These are phyloP conservation scores for Sapria himalayana DNA, from an alignment of 345 rosid genomes.

Conservation along the genomic window DNA sequence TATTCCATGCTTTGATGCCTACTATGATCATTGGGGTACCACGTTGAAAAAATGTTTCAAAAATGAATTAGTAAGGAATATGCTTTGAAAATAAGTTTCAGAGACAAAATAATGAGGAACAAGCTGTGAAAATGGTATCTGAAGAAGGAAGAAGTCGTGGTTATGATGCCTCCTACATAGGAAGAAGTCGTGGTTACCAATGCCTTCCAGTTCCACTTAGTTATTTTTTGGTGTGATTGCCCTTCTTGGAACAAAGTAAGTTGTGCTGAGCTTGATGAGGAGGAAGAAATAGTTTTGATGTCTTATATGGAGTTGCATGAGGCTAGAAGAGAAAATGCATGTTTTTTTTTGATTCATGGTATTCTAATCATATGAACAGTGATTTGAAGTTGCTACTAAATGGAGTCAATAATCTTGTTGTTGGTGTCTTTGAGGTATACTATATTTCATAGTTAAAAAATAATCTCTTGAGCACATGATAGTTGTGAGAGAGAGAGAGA, in stretches of 20 bases:
- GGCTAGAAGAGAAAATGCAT: neutral
- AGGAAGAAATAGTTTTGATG: constrained; percentile 8
- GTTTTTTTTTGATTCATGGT: constrained; percentile 4
- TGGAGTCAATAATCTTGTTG: neutral
- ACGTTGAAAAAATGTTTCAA: no score
- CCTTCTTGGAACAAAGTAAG: constrained; percentile 2
- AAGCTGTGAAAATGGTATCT: neutral
- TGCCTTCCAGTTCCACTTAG: constrained; percentile 5
- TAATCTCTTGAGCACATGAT: constrained; percentile 4
- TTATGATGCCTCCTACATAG: neutral
- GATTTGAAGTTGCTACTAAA: constrained; percentile 1
- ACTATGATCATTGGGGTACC: no score
- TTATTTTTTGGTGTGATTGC: constrained; percentile 6
- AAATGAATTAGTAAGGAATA: no score
- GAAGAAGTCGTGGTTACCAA: neutral
- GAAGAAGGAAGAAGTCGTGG: constrained; percentile 4
- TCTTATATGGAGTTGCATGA: neutral
- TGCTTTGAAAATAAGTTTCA: no score
- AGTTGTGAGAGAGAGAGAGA: constrained; percentile 2
- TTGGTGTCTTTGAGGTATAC: constrained; percentile 2
- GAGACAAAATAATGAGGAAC: neutral
- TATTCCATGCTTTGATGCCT: no score
- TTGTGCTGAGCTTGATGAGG: neutral
- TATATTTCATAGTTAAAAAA: constrained; percentile 4
- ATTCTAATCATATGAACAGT: constrained; percentile 1